Percentiles rank a stretch among this genome's conserved stretches.
phyloP scores from a whole-genome alignment of 2,329 filamentous ascomycete species.

The Coniella vitis region DNA sequence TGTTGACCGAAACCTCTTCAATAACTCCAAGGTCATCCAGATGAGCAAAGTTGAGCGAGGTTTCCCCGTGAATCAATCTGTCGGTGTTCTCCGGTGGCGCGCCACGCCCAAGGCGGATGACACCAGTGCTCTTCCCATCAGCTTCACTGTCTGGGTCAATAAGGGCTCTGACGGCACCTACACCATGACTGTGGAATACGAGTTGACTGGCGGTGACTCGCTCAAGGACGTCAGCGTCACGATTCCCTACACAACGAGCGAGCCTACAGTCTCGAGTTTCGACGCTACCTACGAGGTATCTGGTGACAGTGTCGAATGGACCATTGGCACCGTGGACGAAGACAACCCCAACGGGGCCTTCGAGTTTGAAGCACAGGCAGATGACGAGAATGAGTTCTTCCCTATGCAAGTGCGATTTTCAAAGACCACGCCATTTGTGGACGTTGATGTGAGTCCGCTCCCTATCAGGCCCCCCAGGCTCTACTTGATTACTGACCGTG shows the following conservation, averaged over 20 bases:
- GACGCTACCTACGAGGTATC: constrained; percentile 92
- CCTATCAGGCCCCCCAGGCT: no score
- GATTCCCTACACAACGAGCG: constrained; percentile 78
- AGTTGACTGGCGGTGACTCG: constrained; percentile 72
- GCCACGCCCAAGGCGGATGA: constrained; percentile 77
- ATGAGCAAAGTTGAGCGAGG: constrained; percentile 81
- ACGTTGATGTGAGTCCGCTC: constrained; percentile 78
- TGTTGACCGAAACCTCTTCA: constrained; percentile 85
- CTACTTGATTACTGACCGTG: not conserved
- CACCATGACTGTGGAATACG: constrained; percentile 92
- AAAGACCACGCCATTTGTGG: constrained; percentile 79
- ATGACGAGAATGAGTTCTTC: constrained; percentile 93
- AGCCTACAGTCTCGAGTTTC: constrained; percentile 86
- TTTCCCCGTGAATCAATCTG: constrained; percentile 90
- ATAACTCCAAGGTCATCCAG: constrained; percentile 75
- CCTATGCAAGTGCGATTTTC: constrained; percentile 89
- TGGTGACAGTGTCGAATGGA: constrained; percentile 90
- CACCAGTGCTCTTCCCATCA: constrained; percentile 76
- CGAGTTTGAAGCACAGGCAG: constrained; percentile 87
- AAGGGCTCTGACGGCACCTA: constrained; percentile 73
- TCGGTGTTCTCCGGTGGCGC: constrained; percentile 90
- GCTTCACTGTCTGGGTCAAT: constrained; percentile 97
- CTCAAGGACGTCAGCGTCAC: constrained; percentile 80
- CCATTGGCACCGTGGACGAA: constrained; percentile 77
- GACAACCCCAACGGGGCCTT: constrained; percentile 81